Evolutionary conservation across 2,329 filamentous ascomycete genomes (phyloP), one percentile per base, ranked within the genome.

Genomic region (Alternaria sp.): DNA sequence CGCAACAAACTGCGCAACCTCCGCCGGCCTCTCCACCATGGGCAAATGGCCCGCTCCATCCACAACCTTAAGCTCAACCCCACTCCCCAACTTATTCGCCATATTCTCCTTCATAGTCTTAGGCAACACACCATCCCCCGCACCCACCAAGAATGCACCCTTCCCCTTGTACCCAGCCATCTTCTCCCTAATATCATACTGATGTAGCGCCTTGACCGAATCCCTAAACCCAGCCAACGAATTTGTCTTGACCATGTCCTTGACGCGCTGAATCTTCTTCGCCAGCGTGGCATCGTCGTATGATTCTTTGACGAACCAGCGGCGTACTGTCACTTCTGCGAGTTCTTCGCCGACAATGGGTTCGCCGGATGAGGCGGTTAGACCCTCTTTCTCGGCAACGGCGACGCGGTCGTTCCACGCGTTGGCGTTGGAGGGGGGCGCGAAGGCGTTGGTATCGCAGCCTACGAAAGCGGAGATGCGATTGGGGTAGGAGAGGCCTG

Each of bases 331-430:
- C 58, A 87, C 80, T 43, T 86, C 86, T 0, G 93, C 92, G 7
- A 97, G 84, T 55, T 87, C 82, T 49, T 80, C 78, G 25, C 85
- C 83, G 37, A 94, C 90, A 5, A 92, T 87, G 1, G 82, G 76
- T 23, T 87, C 86, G 3, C 84, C 83, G 0, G 66, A 61, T 10
- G 73, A 2, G 68, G 77, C 43, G 56, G 67, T 55, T 0, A 82
- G 77, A 10, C 78, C 78, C 66, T 87, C 83, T n/a, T 82, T 81
- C 71, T 92, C 89, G 0, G 91, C 89, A 4, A 94, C 78, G 0
- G 82, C 86, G 59, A 93, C 90, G 26, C 93, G 90, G 46, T 94
- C 91, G 59, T 88, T 88, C 93, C 93, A 97, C 0, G 92, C 91
- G 51, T 88, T 86, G 4, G 89, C 90, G 82, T 96, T 97, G 37